Conservation (phyloP, 805 yeast genomes). For the Grigorovia humatica region DNA sequence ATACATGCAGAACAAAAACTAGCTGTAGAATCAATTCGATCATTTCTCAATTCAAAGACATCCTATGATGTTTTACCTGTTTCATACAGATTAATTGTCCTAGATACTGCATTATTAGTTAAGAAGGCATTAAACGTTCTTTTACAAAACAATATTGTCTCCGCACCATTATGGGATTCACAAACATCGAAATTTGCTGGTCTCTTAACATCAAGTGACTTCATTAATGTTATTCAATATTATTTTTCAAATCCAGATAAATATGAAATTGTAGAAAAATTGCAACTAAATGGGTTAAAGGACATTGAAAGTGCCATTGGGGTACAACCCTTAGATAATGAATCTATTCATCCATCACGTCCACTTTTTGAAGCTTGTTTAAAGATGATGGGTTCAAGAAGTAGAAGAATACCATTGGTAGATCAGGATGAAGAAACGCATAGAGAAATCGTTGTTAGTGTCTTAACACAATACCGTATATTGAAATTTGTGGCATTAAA, state of each 20-base stretch:
- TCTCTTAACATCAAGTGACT: slow-evolving; percentile 80
- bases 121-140: slow-evolving; percentile 84
- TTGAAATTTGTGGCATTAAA: slow-evolving; percentile 90
- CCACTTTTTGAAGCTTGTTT: slow-evolving; percentile 87
- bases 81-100: slow-evolving; percentile 80
- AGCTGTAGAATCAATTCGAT: slow-evolving; percentile 75
- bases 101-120: slow-evolving; percentile 83
- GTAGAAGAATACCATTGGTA: slow-evolving; percentile 87
- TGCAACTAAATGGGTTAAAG: slow-evolving; percentile 74
- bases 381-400: slow-evolving; percentile 77
- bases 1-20: slow-evolving; percentile 43
- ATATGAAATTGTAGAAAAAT: slow-evolving; percentile 75
- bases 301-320: slow-evolving; percentile 84
- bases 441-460: slow-evolving; percentile 90
- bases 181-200: slow-evolving; percentile 88
- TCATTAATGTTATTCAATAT: slow-evolving; percentile 89
- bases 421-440: slow-evolving; percentile 89
- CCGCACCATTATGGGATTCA: slow-evolving; percentile 96
- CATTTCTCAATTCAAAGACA: slow-evolving; percentile 78
- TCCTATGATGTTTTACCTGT: slow-evolving; percentile 97
- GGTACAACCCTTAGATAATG: slow-evolving; percentile 75
- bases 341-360: slow-evolving; percentile 82
- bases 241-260: slow-evolving; percentile 83
- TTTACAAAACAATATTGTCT: slow-evolving; percentile 85
- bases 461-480: slow-evolving; percentile 91